Evolutionary conservation across 2,329 filamentous ascomycete genomes (phyloP), one percentile per base, ranked within the genome.

Genomic region (Nemania bipapillata): DNA sequence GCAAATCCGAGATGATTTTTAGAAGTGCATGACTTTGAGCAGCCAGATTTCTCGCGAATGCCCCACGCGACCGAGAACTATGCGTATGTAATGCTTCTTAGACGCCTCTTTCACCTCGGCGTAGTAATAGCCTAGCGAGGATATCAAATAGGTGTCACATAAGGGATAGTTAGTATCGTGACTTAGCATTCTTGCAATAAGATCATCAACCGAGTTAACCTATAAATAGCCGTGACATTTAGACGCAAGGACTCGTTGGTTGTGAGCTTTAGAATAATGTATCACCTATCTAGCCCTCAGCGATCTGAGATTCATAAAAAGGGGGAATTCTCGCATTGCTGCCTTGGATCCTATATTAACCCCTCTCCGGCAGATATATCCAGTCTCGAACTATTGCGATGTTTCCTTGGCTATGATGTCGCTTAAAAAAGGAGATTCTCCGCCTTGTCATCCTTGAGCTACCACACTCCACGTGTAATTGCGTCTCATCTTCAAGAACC

Each of bases 31-130:
- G 17, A n/a, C 35, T 9, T 22, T 1, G 24, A 20, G 49, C 47
- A 26, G 26, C 26, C 3, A 49, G 35, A 20, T 52, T 54, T 54
- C 63, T 66, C 67, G 67, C 67, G 59, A 69, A 63, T 52, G 63
- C 63, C 67, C 67, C 67, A 66, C 67, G 24, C 24, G n/a, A n/a
- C 35, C 5, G n/a, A n/a, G n/a, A n/a, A n/a, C n/a, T n/a, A n/a
- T n/a, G n/a, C n/a, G n/a, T 7, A 17, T 42, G 11, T 17, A 17
- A 2, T 12, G n/a, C n/a, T n/a, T n/a, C n/a, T n/a, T n/a, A n/a
- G n/a, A n/a, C n/a, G n/a, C n/a, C n/a, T n/a, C n/a, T n/a, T n/a
- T n/a, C n/a, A n/a, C n/a, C n/a, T n/a, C n/a, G n/a, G n/a, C n/a
- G n/a, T 7, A 37, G 37, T 4, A n/a, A 17, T 3, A 42, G 2